Base-by-base conservation (phyloP, 1,284 basidiomycete genomes). In the Lignosus rhinocerotis region DNA sequence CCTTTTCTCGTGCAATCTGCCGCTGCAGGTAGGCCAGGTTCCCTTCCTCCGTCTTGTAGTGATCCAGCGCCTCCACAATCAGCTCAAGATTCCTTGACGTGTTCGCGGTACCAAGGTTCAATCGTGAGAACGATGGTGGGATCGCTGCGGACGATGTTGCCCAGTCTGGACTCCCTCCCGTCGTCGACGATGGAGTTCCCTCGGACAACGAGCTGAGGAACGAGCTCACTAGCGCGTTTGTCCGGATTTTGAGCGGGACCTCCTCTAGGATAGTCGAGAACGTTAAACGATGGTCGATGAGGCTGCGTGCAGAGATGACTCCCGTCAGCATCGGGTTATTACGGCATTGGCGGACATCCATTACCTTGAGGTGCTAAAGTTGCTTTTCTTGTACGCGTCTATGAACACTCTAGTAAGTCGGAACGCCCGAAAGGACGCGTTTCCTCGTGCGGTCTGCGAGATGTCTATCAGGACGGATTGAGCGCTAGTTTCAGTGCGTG, bases 21-120 rank as follows among this genome's bases (percentile, higher is more conserved):
- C 96, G 88, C 48, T 84, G 82, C 69, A 96, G 81, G 81, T 96
- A 99, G 50, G 92, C 94, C 58, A 98, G 84, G 73, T 98, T 98
- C 63, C 94, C 92, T 70, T 94, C 90, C 75, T 97, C 95, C 58
- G 92, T 92, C 66, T 88, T 87, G 79, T 94, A 93, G 59, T 80
- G 84, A 72, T 96, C 93, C 63, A 97, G 80, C 0, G 88, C 85
- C 69, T 96, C 92, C 63, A 93, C 85, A 46, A 96, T 87, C 72
- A 89, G 85, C 75, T 92, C 89, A 64, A 96, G 77, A 72, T 88
- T 88, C 70, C 81, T 81, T 54, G 86, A 78, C 68, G 88, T 73
- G 60, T 85, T 78, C 61, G 78, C 73, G 56, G 79, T 83, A 62
- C 88, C 81, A 62, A 87, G 78, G 72, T 90, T 80, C 58, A 92